A percentile compares a stretch with the other conserved stretches of the same genome.
phyloP scores from a whole-genome alignment of 73 alveolate genomes.

The Paramecium pentaurelia region DNA sequence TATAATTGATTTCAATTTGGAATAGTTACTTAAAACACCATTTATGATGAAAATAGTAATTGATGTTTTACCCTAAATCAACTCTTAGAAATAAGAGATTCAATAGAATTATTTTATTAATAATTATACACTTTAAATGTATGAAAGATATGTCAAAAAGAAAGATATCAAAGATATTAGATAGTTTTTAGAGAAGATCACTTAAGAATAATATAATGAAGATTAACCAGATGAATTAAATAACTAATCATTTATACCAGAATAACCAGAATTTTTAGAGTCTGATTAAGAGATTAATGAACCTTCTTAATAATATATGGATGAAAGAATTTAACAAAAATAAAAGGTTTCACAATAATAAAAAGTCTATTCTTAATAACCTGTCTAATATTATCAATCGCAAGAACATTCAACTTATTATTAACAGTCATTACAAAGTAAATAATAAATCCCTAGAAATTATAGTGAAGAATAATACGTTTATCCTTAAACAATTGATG shows the following conservation, averaged over 20 bases:
- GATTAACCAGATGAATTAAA: neutral
- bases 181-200: neutral
- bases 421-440: neutral
- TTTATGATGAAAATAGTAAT: conserved; percentile 17
- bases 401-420: too few species aligned
- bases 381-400: neutral
- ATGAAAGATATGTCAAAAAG: neutral
- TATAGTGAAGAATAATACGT: neutral
- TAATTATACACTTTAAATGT: neutral
- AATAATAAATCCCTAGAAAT: neutral
- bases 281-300: neutral
- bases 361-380: neutral
- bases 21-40: neutral
- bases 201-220: neutral
- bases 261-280: neutral
- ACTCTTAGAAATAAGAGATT: neutral
- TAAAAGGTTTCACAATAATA: neutral
- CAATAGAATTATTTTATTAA: neutral
- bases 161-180: neutral
- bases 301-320: neutral
- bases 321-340: neutral
- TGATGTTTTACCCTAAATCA: neutral
- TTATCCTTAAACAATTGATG: neutral
- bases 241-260: neutral
- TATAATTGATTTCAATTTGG: neutral